A percentile compares a stretch with the other conserved stretches of the same genome.
Evolutionary conservation across 768 basidiomycete species (phyloP).

Genomic region (Phlebiopsis gigantea): DNA sequence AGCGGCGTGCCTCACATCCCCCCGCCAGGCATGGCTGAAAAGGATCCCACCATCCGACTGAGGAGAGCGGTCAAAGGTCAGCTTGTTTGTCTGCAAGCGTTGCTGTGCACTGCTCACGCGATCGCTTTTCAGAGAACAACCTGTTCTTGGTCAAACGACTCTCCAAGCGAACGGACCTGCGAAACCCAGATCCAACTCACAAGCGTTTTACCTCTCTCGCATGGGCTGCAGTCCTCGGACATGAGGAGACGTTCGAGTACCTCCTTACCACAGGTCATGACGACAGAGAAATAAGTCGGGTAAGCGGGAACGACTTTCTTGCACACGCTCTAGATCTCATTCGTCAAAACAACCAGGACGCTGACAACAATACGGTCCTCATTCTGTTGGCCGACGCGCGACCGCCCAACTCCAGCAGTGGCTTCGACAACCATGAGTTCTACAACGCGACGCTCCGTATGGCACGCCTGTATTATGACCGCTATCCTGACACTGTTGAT

Average conservation of each 20-base stretch:
- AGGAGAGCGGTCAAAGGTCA: slow-evolving; percentile 77
- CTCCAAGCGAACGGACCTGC: slow-evolving; percentile 79
- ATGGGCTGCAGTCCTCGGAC: slow-evolving; percentile 85
- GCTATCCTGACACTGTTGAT: slow-evolving; percentile 82
- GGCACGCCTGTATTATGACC: slow-evolving; percentile 82
- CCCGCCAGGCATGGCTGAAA: slow-evolving; percentile 65
- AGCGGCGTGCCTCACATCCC: slow-evolving; percentile 14
- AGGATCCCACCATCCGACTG: slow-evolving; percentile 68
- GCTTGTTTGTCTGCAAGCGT: slow-evolving; percentile 6
- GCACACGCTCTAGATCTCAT: not conserved
- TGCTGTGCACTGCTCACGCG: slow-evolving; percentile 7
- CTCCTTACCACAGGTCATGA: slow-evolving; percentile 84
- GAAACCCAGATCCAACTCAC: slow-evolving; percentile 78
- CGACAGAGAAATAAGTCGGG: slow-evolving; percentile 88
- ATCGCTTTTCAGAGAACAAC: slow-evolving; percentile 70
- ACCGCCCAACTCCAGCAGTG: slow-evolving; percentile 40
- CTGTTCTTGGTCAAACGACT: slow-evolving; percentile 88
- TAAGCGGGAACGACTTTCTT: slow-evolving; percentile 31
- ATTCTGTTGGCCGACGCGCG: slow-evolving; percentile 87
- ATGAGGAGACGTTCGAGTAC: slow-evolving; percentile 92
- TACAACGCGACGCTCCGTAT: slow-evolving; percentile 76
- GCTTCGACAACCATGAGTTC: slow-evolving; percentile 50
- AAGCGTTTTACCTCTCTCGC: slow-evolving; percentile 83
- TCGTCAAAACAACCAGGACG: slow-evolving; percentile 51
- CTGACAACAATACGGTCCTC: slow-evolving; percentile 88